Base-by-base conservation (phyloP, 2,329 filamentous ascomycete genomes). In the Sodiomyces alkalinus region DNA sequence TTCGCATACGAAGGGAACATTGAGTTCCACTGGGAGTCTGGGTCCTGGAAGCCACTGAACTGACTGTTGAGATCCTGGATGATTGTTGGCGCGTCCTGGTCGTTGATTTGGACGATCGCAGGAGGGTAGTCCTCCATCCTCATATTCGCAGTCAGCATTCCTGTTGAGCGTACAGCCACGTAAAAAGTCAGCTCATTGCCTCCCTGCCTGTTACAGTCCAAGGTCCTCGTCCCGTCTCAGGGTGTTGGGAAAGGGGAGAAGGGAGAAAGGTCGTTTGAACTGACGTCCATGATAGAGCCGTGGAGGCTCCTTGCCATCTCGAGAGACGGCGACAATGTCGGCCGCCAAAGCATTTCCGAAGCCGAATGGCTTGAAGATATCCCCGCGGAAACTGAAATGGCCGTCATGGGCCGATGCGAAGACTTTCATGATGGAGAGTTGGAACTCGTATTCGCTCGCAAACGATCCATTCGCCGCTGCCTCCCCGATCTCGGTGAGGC, bases 371-470 rank as follows among this genome's bases (percentile, higher is more conserved):
- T 56, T 59, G 10, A 73, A 55, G 4, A 61, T 51, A 36, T 71
- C 64, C 3, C 67, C 64, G 10, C 60, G 49, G 41, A 62, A 72
- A 2, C 55, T 50, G 28, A 76, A 72, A 41, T 81, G 76, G 1
- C 73, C 71, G 42, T 81, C 75, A 38, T 79, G 71, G 4, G 68
- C 64, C 2, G 54, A 55, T 15, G 58, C 56, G 19, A 42, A 41
- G 19, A 73, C 54, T 6, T 68, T 47, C 19, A 56, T 47, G 3
- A 80, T 52, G 17, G 66, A 64, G 6, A 51, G 35, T 39, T 70
- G 62, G 37, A 71, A 68, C 6, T 63, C 58, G 41, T 63, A 68
- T 39, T 74, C 66, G 42, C 56, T 64, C 4, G 48, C 42, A 39
- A 62, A 73, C 3, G 46, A 45, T 12, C 55, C 53, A 3, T 42